Percentiles rank a stretch among this genome's conserved stretches.
These are phyloP conservation scores for Xylaria digitata DNA, from an alignment of 2,329 filamentous ascomycete species.

Conservation along the genomic window DNA sequence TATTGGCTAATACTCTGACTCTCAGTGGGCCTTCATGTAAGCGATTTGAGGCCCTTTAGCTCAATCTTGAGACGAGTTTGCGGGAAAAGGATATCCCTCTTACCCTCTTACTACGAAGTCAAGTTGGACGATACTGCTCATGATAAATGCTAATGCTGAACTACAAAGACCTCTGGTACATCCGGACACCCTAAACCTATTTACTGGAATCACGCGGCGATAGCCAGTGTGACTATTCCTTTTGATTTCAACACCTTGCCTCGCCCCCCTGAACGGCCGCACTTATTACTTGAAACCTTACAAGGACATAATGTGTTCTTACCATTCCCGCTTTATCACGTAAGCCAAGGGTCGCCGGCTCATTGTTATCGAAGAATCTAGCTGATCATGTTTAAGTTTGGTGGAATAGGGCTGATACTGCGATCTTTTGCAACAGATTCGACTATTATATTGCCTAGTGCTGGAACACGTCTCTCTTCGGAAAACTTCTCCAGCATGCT, in stretches of 20 bases:
- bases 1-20: conserved; percentile 11
- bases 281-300: conserved; percentile 21
- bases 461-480: conserved; percentile 40
- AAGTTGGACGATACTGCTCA: conserved; percentile 4
- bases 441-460: conserved; percentile 40
- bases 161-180: conserved; percentile 37
- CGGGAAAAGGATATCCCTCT: background rate
- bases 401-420: conserved; percentile 31
- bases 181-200: conserved; percentile 47
- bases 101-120: background rate
- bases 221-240: conserved; percentile 35
- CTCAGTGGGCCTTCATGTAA: conserved; percentile 35
- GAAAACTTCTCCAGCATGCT: conserved; percentile 42
- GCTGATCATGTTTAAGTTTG: conserved; percentile 27
- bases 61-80: background rate
- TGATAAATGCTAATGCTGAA: conserved; percentile 1
- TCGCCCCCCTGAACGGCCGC: conserved; percentile 20
- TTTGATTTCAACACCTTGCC: conserved; percentile 25
- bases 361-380: background rate
- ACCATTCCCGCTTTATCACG: conserved; percentile 35
- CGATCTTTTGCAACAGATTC: conserved; percentile 23
- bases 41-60: background rate
- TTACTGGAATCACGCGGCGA: conserved; percentile 44
- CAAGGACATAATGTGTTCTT: conserved; percentile 33
- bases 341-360: conserved; percentile 16